Conservation (phyloP, 306 rosid genomes). For the Hylodesmum podocarpum region DNA sequence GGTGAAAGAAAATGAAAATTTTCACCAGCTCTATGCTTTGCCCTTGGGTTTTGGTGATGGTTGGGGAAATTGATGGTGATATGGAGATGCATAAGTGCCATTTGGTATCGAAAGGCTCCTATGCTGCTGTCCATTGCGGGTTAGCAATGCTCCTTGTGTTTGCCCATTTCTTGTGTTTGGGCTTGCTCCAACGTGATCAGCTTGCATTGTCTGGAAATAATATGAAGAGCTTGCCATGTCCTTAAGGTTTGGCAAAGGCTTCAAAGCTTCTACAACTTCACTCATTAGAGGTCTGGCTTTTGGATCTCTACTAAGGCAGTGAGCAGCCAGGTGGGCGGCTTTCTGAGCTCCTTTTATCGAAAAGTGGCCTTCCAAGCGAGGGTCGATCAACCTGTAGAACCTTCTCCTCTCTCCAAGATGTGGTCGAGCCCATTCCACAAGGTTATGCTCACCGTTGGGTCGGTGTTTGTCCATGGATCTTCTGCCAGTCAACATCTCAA, state of each 20-base stretch:
- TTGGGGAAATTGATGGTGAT: conserved; percentile 75
- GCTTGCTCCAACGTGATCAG: conserved; percentile 70
- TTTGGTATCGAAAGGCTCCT: conserved; percentile 79
- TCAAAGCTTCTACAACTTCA: conserved; percentile 89
- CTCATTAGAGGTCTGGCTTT: conserved; percentile 90
- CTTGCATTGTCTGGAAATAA: conserved; percentile 80
- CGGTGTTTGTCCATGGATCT: conserved; percentile 98
- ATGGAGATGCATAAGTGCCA: conserved; percentile 84
- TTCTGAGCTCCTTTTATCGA: conserved; percentile 94
- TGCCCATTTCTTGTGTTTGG: conserved; percentile 68
- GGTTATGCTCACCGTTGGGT: conserved; percentile 94
- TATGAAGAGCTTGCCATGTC: conserved; percentile 98
- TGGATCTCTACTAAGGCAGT: conserved; percentile 90
- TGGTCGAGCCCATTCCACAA: conserved; percentile 98
- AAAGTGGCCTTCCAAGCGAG: conserved; percentile 95
- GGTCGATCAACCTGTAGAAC: conserved; percentile 87
- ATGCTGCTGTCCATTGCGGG: conserved; percentile 70
- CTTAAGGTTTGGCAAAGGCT: conserved; percentile 87
- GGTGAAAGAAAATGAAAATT: background rate
- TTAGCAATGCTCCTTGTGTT: conserved; percentile 55
- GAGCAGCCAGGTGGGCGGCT: conserved; percentile 83
- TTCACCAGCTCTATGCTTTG: conserved; percentile 60
- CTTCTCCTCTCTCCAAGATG: conserved; percentile 84
- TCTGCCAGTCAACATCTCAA: conserved; percentile 92
- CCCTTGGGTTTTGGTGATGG: conserved; percentile 88